These are phyloP conservation scores for Phytopythium helicoides DNA, from an alignment of 352 stramenopile genomes.

Conservation along the genomic window DNA sequence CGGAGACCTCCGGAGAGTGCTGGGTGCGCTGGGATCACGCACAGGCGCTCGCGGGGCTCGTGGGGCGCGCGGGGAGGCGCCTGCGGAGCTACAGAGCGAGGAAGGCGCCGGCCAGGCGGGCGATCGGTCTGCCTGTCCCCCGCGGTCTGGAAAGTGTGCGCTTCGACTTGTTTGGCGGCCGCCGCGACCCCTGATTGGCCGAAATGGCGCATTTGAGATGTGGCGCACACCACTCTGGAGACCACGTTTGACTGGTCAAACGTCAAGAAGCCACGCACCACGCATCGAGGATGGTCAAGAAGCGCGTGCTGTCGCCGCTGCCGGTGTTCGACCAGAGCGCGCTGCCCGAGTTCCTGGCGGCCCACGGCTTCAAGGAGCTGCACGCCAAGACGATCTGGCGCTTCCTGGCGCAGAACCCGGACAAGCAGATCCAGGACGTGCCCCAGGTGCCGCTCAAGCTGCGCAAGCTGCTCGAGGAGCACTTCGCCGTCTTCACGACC, in stretches of 20 bases:
- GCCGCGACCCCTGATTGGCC: conserved; percentile 1
- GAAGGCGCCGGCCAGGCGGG: neutral
- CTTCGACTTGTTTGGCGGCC: too few relatives aligned
- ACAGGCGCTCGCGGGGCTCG: too few relatives aligned
- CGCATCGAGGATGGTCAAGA: conserved; percentile 72
- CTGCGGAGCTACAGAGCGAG: neutral
- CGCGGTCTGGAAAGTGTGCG: conserved; percentile 1
- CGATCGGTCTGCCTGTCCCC: conserved; percentile 1
- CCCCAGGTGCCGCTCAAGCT: conserved; percentile 56
- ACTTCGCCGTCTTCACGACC: conserved; percentile 83
- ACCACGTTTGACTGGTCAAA: conserved; percentile 4
- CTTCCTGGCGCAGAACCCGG: conserved; percentile 58
- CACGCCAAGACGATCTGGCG: conserved; percentile 79
- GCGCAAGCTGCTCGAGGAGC: conserved; percentile 45
- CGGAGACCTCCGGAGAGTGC: too few relatives aligned
- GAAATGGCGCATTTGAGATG: neutral
- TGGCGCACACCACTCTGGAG: neutral
- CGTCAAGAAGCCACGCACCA: neutral
- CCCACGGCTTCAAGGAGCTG: conserved; percentile 71
- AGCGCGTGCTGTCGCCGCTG: conserved; percentile 70
- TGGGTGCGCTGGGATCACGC: too few relatives aligned
- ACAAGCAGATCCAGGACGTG: conserved; percentile 56
- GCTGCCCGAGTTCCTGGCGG: conserved; percentile 58
- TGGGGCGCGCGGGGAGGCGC: too few relatives aligned
- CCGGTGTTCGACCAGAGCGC: conserved; percentile 70